Evolutionary conservation across 257 asterid genomes (phyloP).

Genomic region (Nicotiana otophora): DNA sequence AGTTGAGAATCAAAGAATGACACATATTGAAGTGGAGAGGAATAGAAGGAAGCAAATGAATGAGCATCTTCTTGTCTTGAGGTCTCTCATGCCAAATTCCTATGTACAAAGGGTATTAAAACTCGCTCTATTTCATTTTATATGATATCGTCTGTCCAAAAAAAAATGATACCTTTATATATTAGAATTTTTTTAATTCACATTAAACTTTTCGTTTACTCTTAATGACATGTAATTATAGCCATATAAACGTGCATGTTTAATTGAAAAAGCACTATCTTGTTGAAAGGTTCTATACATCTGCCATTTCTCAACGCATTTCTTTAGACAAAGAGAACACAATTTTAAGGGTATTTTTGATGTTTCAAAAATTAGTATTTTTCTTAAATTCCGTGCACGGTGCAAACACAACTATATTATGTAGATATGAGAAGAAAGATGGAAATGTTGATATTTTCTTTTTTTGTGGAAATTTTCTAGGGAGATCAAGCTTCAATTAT

Average conservation of each 20-base stretch:
- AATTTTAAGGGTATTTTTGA: not conserved
- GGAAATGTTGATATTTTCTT: not conserved
- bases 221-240: too few relatives aligned
- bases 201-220: too few relatives aligned
- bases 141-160: not conserved
- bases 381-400: not conserved
- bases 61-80: slow-evolving; percentile 81
- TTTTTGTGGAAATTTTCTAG: slow-evolving; percentile 20
- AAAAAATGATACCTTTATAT: not conserved
- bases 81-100: slow-evolving; percentile 97
- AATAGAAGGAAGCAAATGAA: slow-evolving; percentile 95
- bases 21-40: slow-evolving; percentile 90
- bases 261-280: too few relatives aligned
- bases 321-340: too few relatives aligned
- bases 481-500: slow-evolving; percentile 98
- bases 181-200: too few relatives aligned
- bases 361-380: not conserved
- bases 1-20: slow-evolving; percentile 70
- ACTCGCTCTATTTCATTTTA: not conserved
- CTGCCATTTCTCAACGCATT: too few relatives aligned
- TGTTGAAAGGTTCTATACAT: too few relatives aligned
- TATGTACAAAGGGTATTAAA: slow-evolving; percentile 76
- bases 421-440: not conserved
- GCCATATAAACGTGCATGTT: too few relatives aligned
- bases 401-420: too few relatives aligned